These are phyloP conservation scores for Suillus spraguei DNA, from an alignment of 768 basidiomycete genomes.

Conservation along the genomic window DNA sequence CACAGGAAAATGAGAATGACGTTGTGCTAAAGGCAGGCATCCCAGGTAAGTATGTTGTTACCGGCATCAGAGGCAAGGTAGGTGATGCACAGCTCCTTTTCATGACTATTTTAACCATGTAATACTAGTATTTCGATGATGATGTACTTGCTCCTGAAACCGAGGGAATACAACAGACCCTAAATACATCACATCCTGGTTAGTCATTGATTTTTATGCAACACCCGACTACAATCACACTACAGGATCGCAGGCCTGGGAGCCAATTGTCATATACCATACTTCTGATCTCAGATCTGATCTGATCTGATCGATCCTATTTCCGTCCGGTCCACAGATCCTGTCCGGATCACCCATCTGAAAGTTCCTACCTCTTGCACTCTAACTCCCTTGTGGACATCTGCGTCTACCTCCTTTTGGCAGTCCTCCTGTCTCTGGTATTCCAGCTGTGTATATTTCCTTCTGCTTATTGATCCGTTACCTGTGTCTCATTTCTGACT, in stretches of 20 bases:
- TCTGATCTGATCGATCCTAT: too few species aligned
- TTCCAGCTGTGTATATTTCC: too few species aligned
- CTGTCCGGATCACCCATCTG: too few species aligned
- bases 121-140: slow-evolving; percentile 69
- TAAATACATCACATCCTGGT: slow-evolving; percentile 28
- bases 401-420: too few species aligned
- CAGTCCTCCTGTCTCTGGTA: too few species aligned
- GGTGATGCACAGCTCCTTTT: slow-evolving; percentile 10
- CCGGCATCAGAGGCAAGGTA: slow-evolving; percentile 73
- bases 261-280: slow-evolving; percentile 34
- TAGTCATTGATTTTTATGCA: slow-evolving; percentile 9
- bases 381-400: too few species aligned
- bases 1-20: slow-evolving; percentile 45
- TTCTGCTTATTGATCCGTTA: too few species aligned
- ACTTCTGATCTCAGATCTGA: too few species aligned
- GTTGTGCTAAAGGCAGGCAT: slow-evolving; percentile 52
- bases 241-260: slow-evolving; percentile 50
- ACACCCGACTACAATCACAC: background rate
- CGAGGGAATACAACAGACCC: slow-evolving; percentile 35
- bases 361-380: too few species aligned
- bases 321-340: too few species aligned
- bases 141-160: slow-evolving; percentile 83
- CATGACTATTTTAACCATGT: slow-evolving; percentile 11
- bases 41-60: slow-evolving; percentile 79
- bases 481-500: too few species aligned